A percentile compares a stretch with the other conserved stretches of the same genome.
phyloP scores from a whole-genome alignment of 1,284 basidiomycete species.

The Amylostereum areolatum region DNA sequence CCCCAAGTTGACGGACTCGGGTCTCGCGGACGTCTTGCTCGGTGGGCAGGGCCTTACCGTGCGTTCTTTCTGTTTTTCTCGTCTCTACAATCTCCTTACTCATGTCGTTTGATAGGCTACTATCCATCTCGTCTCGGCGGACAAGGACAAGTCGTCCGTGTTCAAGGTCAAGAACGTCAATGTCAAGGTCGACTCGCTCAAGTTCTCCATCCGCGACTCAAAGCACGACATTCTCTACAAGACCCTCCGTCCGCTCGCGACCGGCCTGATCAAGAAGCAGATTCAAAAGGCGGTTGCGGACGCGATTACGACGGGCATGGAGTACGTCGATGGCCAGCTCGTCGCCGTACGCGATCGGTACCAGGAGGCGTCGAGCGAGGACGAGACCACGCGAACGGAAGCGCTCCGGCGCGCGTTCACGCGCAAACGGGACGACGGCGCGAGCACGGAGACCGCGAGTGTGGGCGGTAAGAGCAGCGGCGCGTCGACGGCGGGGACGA shows the following conservation, averaged over 20 bases:
- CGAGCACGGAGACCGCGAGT: slow-evolving; percentile 37
- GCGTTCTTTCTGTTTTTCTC: slow-evolving; percentile 5
- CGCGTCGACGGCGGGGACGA: too few species aligned
- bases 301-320: slow-evolving; percentile 75
- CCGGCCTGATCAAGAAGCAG: slow-evolving; percentile 84
- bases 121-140: slow-evolving; percentile 59
- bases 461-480: too few species aligned
- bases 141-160: slow-evolving; percentile 61
- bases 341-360: slow-evolving; percentile 65
- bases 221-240: slow-evolving; percentile 94
- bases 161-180: slow-evolving; percentile 77
- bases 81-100: slow-evolving; percentile 8
- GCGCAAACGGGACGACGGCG: slow-evolving; percentile 30
- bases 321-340: slow-evolving; percentile 84
- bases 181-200: slow-evolving; percentile 81
- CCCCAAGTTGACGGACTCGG: slow-evolving; percentile 82
- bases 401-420: slow-evolving; percentile 70
- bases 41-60: slow-evolving; percentile 74
- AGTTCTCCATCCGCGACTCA: slow-evolving; percentile 86
- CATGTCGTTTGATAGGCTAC: slow-evolving; percentile 24
- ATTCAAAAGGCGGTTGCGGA: slow-evolving; percentile 80
- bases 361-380: slow-evolving; percentile 65
- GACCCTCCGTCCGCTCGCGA: slow-evolving; percentile 70
- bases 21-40: slow-evolving; percentile 86
- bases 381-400: slow-evolving; percentile 46